Percentiles rank a stretch among this genome's conserved stretches.
These are phyloP conservation scores for Naumovozyma castellii DNA, from an alignment of 805 yeast species.

Conservation along the genomic window DNA sequence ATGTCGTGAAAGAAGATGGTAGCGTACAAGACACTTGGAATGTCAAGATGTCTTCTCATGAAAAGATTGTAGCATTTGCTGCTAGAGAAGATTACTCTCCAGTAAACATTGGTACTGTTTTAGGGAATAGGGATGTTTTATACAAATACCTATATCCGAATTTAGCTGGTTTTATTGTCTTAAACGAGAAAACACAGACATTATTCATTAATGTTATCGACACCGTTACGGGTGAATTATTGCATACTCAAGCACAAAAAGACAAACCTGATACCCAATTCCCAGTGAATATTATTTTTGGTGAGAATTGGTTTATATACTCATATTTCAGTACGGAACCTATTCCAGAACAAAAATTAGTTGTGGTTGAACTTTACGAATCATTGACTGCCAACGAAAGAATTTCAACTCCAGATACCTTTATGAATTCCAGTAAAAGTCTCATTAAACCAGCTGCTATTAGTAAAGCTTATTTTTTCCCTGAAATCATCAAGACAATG, in stretches of 20 bases:
- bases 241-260: conserved; percentile 37
- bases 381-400: conserved; percentile 45
- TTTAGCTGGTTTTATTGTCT: conserved; percentile 43
- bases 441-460: conserved; percentile 38
- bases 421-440: conserved; percentile 12
- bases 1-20: conserved; percentile 16
- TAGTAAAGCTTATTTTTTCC: conserved; percentile 51
- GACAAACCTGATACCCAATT: conserved; percentile 35
- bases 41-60: conserved; percentile 24
- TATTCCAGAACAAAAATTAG: conserved; percentile 46
- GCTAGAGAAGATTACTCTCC: conserved; percentile 34
- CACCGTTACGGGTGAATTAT: conserved; percentile 55
- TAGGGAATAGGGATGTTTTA: conserved; percentile 61
- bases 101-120: conserved; percentile 57
- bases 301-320: conserved; percentile 78
- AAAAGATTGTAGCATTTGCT: conserved; percentile 34
- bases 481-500: conserved; percentile 46
- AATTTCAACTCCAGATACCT: conserved; percentile 13
- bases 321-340: conserved; percentile 47
- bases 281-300: conserved; percentile 46
- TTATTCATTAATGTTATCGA: conserved; percentile 53
- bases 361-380: conserved; percentile 73
- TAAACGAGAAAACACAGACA: conserved; percentile 19
- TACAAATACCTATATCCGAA: conserved; percentile 81
- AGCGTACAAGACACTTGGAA: conserved; percentile 32